Base-by-base conservation (phyloP, 140 eudicot species). In the Flaveria floridana region DNA sequence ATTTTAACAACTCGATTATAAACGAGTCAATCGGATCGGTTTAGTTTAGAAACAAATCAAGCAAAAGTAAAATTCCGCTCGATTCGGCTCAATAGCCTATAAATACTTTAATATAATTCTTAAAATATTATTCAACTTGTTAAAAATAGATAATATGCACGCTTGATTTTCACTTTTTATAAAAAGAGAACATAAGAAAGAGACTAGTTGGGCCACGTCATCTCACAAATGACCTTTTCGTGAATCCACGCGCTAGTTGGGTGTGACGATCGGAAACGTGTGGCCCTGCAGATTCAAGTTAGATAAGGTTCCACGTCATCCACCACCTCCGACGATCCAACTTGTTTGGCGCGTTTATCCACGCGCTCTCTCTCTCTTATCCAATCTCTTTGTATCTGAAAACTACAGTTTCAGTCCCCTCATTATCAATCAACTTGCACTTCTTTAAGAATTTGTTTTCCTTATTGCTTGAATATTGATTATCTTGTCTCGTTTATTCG, bases 301-400 rank as follows among this genome's bases (percentile, higher is more conserved):
- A 47, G 83, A 82, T 78, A 78, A 74, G 86, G 74, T 70, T 70
- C 62, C 81, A 75, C 79, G 86, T 82, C 83, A 73, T 25, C 69
- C 21, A 18, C 41, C 15, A 6, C 8, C 61, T 70, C 81, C 72
- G 74, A 75, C 72, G 56, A 74, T 72, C 63, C 81, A 74, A 58
- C 79, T 9, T 51, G 67, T 26, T 62, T 58, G 68, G 77, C 78
- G 76, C 85, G 82, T 78, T 70, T 75, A 44, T 4, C 65, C 61
- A 82, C 85, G 58, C 85, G 58, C 85, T 16, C 19, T 68, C 30
- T 26, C 18, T 63, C 67, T 53, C 58, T 74, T 68, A 18, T 68
- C 76, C 15, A 2, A 2, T 53, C 23, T 41, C 51, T 66, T 65
- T 44, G 0, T 53, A 20, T 53, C 39, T 6, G 1, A 37, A 9